Conservation (phyloP, 2,329 filamentous ascomycete genomes). For the Mycosphaerella arachidis region DNA sequence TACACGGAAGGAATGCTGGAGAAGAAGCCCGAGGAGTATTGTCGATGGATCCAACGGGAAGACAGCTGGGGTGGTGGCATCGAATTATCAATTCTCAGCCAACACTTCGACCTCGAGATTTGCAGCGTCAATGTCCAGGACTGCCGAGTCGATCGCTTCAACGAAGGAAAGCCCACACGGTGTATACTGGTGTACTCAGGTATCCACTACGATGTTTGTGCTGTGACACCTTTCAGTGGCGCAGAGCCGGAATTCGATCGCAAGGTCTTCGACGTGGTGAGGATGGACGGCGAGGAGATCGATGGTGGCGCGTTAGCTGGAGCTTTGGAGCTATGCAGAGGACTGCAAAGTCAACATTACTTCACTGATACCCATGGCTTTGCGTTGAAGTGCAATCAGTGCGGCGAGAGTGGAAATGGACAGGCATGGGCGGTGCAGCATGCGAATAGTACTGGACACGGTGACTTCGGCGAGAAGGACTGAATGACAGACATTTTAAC, state of each 20-base stretch:
- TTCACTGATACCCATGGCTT: constrained; percentile 85
- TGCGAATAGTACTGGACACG: constrained; percentile 57
- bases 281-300: constrained; percentile 32
- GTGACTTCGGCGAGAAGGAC: constrained; percentile 46
- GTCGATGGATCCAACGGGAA: constrained; percentile 71
- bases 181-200: constrained; percentile 86
- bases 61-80: constrained; percentile 90
- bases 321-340: constrained; percentile 50
- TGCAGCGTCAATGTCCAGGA: constrained; percentile 76
- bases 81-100: constrained; percentile 77
- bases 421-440: constrained; percentile 60
- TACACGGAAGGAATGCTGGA: constrained; percentile 78
- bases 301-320: constrained; percentile 55
- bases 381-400: constrained; percentile 70
- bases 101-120: constrained; percentile 81
- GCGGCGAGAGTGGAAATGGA: constrained; percentile 64
- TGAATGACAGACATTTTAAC: neutral
- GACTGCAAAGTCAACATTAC: constrained; percentile 70
- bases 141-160: constrained; percentile 67
- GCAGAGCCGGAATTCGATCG: constrained; percentile 71
- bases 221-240: constrained; percentile 61
- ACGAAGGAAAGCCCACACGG: constrained; percentile 63
- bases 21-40: constrained; percentile 66
- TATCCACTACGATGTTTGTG: constrained; percentile 90
- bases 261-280: constrained; percentile 61